Conservation (phyloP, 169 alveolate species). For the Eimeria acervulina region DNA sequence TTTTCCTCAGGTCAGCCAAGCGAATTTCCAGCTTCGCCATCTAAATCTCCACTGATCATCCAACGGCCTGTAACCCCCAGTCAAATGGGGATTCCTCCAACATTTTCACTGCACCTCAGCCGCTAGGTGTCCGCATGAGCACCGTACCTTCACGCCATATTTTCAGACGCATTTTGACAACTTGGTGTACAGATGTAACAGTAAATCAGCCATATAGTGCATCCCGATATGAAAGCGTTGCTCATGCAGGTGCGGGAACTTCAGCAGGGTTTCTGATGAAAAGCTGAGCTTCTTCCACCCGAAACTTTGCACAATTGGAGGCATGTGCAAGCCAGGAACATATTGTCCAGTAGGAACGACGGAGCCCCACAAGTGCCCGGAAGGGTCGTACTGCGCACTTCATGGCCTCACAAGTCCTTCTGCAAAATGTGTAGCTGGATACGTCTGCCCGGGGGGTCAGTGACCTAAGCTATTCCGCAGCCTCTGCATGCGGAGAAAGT, state of each 20-base stretch:
- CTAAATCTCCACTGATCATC: neutral
- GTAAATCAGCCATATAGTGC: neutral
- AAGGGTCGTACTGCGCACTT: slow-evolving; percentile 75
- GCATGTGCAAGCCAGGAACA: slow-evolving; percentile 83
- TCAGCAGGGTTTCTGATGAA: slow-evolving; percentile 19
- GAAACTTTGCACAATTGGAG: slow-evolving; percentile 59
- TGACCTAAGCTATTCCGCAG: neutral
- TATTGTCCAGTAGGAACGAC: slow-evolving; percentile 89
- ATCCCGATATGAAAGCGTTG: neutral
- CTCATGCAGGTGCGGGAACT: slow-evolving; percentile 54
- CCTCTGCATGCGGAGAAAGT: neutral
- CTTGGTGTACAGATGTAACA: neutral
- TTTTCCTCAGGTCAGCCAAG: slow-evolving; percentile 31
- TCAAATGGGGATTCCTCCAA: neutral
- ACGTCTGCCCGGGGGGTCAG: slow-evolving; percentile 74
- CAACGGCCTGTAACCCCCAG: neutral
- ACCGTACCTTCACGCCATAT: neutral
- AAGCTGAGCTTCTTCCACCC: slow-evolving; percentile 50
- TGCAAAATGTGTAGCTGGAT: slow-evolving; percentile 70
- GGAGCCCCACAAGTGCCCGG: slow-evolving; percentile 63
- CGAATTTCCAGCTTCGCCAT: neutral
- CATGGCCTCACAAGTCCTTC: slow-evolving; percentile 59
- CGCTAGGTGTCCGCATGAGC: neutral
- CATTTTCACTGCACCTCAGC: neutral
- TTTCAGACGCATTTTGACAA: neutral